Conservation (phyloP, 2,329 filamentous ascomycete genomes). For the Clonostachys chloroleuca region DNA sequence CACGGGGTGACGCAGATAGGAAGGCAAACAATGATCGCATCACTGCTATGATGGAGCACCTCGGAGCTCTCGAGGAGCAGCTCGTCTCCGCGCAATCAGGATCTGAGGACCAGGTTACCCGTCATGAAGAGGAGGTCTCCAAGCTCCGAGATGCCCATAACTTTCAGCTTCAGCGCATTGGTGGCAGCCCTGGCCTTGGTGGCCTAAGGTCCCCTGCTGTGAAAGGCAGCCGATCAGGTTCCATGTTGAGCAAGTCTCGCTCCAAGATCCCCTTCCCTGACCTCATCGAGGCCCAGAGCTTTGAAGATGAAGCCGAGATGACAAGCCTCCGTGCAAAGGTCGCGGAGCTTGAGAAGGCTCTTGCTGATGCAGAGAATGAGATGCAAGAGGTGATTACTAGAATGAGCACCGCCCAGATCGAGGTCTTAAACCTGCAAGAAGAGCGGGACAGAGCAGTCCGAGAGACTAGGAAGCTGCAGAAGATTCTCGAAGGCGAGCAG, state of each 20-base stretch:
- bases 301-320: conserved; percentile 70
- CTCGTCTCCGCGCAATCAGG: conserved; percentile 78
- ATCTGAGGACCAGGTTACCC: conserved; percentile 77
- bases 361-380: conserved; percentile 56
- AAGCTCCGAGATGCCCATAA: conserved; percentile 73
- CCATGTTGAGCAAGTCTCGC: conserved; percentile 23
- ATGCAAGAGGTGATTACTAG: conserved; percentile 78
- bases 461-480: conserved; percentile 66
- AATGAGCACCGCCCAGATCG: conserved; percentile 79
- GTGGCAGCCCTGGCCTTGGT: conserved; percentile 32
- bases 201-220: conserved; percentile 23
- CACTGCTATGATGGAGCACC: conserved; percentile 73
- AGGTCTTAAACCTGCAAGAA: conserved; percentile 75
- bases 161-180: conserved; percentile 71
- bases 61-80: conserved; percentile 79
- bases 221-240: conserved; percentile 20
- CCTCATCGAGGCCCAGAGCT: conserved; percentile 50
- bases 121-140: conserved; percentile 82
- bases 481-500: conserved; percentile 59
- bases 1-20: conserved; percentile 80
- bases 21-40: conserved; percentile 77
- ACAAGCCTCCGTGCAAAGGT: conserved; percentile 74
- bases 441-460: conserved; percentile 71
- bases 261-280: conserved; percentile 24
- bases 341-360: conserved; percentile 76